Conservation (phyloP, 2,329 filamentous ascomycete genomes). For the Diaporthe ilicicola region DNA sequence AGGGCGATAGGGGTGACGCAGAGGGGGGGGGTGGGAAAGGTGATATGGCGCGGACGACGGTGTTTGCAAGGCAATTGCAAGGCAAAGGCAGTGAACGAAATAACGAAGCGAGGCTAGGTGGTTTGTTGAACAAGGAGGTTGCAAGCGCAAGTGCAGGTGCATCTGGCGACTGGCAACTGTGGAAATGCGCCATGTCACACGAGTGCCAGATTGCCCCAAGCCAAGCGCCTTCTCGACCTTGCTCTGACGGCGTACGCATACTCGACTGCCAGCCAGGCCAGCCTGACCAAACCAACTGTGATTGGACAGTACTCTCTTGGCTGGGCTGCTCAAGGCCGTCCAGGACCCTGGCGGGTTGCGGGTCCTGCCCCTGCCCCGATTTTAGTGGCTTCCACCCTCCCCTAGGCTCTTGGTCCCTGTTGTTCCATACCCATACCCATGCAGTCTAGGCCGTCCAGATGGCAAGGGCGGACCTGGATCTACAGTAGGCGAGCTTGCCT, state of each 20-base stretch:
- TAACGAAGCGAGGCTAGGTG: conserved; percentile 17
- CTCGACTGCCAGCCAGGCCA: background rate
- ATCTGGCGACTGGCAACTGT: background rate
- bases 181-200: conserved; percentile 22
- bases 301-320: background rate
- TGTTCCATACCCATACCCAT: background rate
- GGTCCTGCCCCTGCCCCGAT: background rate
- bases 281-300: background rate
- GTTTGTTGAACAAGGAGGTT: conserved; percentile 17
- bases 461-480: background rate
- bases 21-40: conserved; percentile 1
- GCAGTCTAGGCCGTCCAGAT: background rate
- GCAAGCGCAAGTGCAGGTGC: conserved; percentile 1
- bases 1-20: conserved; percentile 23
- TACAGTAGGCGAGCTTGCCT: background rate
- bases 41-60: conserved; percentile 3
- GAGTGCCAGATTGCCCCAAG: conserved; percentile 24
- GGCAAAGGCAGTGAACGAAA: conserved; percentile 1
- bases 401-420: background rate
- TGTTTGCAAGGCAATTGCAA: conserved; percentile 14
- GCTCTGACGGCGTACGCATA: background rate
- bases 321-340: background rate
- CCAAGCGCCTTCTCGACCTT: conserved; percentile 12
- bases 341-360: background rate
- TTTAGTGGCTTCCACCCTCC: background rate